phyloP scores from a whole-genome alignment of 1,284 basidiomycete species.

The Inonotus obliquus region DNA sequence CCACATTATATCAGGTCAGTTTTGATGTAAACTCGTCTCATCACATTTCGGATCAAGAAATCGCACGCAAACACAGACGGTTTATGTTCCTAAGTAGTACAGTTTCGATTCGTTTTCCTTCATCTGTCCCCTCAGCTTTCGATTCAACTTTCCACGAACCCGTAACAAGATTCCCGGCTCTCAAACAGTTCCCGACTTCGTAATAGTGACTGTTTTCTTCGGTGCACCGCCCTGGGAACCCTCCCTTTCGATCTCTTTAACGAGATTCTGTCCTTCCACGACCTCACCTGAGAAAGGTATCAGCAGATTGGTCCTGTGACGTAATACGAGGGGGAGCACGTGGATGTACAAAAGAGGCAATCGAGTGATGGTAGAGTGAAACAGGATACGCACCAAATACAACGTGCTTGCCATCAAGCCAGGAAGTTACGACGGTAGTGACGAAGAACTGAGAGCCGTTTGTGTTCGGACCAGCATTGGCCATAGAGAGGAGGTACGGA shows the following conservation, averaged over 20 bases:
- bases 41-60: background rate
- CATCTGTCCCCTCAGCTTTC: background rate
- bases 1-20: too few relatives aligned
- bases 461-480: constrained; percentile 69
- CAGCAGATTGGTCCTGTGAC: background rate
- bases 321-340: background rate
- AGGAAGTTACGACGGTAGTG: constrained; percentile 74
- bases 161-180: background rate
- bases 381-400: constrained; percentile 55
- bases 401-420: constrained; percentile 80
- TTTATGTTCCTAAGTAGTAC: constrained; percentile 5
- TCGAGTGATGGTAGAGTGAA: background rate
- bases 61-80: background rate
- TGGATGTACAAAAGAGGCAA: background rate
- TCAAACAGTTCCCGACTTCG: constrained; percentile 48
- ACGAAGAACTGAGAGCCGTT: constrained; percentile 85
- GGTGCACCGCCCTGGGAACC: constrained; percentile 57
- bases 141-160: background rate
- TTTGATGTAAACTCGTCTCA: background rate
- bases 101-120: constrained; percentile 1
- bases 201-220: constrained; percentile 53
- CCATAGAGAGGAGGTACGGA: constrained; percentile 89
- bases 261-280: constrained; percentile 73
- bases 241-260: constrained; percentile 66
- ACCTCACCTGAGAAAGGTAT: constrained; percentile 41